phyloP scores from a whole-genome alignment of 2,329 filamentous ascomycete species.

The Xylariaceae sp. region DNA sequence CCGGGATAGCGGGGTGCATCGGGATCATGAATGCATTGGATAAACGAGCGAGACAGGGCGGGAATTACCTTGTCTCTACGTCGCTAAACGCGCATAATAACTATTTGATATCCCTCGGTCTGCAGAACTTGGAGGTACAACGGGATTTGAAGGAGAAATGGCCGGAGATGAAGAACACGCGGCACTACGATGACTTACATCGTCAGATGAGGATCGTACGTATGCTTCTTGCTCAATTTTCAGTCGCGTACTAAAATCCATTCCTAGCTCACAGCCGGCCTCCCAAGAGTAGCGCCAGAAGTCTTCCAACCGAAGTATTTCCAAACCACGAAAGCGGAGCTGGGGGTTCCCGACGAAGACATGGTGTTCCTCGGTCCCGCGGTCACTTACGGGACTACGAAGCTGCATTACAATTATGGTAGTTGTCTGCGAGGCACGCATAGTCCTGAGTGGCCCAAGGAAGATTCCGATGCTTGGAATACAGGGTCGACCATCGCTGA shows the following conservation, averaged over 20 bases:
- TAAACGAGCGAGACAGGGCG: conserved; percentile 20
- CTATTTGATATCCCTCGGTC: conserved; percentile 29
- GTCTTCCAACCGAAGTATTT: conserved; percentile 24
- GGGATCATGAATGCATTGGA: conserved; percentile 27
- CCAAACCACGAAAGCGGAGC: conserved; percentile 22
- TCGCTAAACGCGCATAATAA: conserved; percentile 30
- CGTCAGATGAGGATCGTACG: conserved; percentile 28
- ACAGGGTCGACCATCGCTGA: neutral
- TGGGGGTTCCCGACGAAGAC: conserved; percentile 26
- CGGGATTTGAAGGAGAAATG: conserved; percentile 22
- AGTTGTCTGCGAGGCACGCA: conserved; percentile 29
- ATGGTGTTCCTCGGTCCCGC: conserved; percentile 30
- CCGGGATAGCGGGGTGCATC: conserved; percentile 27
- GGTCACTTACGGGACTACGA: conserved; percentile 26
- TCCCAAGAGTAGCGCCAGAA: conserved; percentile 23
- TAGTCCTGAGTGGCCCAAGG: conserved; percentile 23
- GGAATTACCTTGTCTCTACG: conserved; percentile 29
- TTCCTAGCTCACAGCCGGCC: conserved; percentile 15
- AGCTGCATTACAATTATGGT: conserved; percentile 26
- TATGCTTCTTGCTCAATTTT: neutral
- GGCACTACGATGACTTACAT: conserved; percentile 31
- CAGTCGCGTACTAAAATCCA: conserved; percentile 5
- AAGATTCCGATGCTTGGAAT: neutral
- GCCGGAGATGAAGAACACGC: conserved; percentile 22
- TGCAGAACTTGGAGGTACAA: conserved; percentile 22